These are phyloP conservation scores for Dendrobium catenatum DNA, from an alignment of 106 monocot species.

Conservation along the genomic window DNA sequence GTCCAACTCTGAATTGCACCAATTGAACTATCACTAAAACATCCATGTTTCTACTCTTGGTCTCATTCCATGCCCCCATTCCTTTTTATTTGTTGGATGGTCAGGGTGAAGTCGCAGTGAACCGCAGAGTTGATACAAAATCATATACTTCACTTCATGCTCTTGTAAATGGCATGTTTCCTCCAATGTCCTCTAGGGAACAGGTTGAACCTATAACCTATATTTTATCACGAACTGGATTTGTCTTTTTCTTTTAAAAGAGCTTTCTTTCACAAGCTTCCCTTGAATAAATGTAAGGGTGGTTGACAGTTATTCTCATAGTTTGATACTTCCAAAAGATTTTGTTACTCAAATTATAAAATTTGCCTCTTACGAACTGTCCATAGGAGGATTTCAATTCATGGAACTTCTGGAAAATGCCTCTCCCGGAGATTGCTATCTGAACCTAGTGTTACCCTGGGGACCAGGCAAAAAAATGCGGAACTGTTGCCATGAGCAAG, in stretches of 20 bases:
- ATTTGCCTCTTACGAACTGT: not conserved
- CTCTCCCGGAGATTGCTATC: conserved; percentile 38
- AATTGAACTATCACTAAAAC: not conserved
- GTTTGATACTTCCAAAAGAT: too few relatives aligned
- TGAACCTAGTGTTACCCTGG: conserved; percentile 15
- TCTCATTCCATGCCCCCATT: not conserved
- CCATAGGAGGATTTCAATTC: conserved; percentile 74
- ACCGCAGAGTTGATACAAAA: conserved; percentile 61
- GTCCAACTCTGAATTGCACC: not conserved
- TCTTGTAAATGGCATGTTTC: conserved; percentile 84
- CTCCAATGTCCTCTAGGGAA: conserved; percentile 42
- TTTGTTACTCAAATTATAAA: not conserved
- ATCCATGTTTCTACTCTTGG: not conserved
- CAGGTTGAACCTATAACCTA: conserved; percentile 35
- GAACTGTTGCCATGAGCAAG: not conserved
- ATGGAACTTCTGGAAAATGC: conserved; percentile 79
- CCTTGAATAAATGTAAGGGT: not conserved
- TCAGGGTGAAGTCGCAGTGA: conserved; percentile 73
- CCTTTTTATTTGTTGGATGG: conserved; percentile 11
- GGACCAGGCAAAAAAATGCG: not conserved
- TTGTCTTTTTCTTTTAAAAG: not conserved
- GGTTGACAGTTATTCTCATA: not conserved
- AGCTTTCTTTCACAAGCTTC: not conserved
- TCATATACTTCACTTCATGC: conserved; percentile 74
- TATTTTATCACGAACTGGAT: not conserved